These are phyloP conservation scores for Termitomyces sp. DNA, from an alignment of 768 basidiomycete genomes.

Conservation along the genomic window DNA sequence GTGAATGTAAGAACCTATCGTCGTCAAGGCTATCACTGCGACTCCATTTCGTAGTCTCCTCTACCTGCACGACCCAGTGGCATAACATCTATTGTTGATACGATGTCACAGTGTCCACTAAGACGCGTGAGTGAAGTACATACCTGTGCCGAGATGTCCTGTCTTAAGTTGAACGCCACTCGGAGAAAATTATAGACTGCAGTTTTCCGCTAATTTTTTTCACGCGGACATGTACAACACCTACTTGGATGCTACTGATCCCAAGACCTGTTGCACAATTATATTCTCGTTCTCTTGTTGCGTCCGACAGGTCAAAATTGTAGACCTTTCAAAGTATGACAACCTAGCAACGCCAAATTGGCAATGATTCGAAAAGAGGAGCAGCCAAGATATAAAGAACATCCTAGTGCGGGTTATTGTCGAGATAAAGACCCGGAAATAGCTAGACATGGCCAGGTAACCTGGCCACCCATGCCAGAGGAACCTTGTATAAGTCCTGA, in stretches of 20 bases:
- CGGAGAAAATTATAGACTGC: not conserved
- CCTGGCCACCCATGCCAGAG: not conserved
- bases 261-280: not conserved
- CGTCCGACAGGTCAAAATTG: not conserved
- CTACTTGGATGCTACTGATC: not conserved
- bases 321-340: not conserved
- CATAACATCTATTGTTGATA: not conserved
- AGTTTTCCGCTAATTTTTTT: not conserved
- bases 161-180: not conserved
- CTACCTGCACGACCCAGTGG: not conserved
- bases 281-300: not conserved
- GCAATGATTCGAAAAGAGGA: too few species aligned
- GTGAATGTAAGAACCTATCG: not conserved
- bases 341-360: not conserved
- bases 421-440: too few species aligned
- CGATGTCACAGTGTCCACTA: not conserved
- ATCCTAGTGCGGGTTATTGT: too few species aligned
- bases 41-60: too few species aligned
- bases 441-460: not conserved
- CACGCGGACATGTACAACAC: not conserved
- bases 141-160: too few species aligned
- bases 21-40: too few species aligned
- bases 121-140: not conserved
- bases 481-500: not conserved
- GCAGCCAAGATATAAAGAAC: too few species aligned